Conservation (phyloP, 2,329 filamentous ascomycete species). For the Ceratocystis lukuohia region DNA sequence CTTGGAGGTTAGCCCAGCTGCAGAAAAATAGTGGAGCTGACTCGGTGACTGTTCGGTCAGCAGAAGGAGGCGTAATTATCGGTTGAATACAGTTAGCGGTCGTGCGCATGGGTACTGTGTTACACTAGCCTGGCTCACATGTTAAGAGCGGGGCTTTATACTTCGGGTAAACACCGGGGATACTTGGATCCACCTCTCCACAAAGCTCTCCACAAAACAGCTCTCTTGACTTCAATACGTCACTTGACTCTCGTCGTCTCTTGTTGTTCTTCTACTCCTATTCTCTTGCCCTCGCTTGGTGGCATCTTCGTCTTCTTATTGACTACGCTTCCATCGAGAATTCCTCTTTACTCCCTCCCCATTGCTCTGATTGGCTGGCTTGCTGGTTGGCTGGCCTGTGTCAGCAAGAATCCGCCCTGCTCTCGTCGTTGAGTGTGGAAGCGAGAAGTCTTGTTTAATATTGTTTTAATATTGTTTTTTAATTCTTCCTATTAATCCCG, state of each 20-base stretch:
- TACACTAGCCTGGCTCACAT: neutral
- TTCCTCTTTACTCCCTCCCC: neutral
- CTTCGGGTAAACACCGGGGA: neutral
- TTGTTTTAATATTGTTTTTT: neutral
- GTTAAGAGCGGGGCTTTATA: neutral
- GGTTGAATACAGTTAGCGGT: neutral
- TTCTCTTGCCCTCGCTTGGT: neutral
- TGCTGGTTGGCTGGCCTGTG: neutral
- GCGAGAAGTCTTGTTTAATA: neutral
- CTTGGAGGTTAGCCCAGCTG: slow-evolving; percentile 1
- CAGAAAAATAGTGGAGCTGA: neutral
- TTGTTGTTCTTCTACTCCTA: neutral
- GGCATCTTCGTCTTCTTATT: neutral
- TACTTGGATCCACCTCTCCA: neutral
- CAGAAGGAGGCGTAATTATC: neutral
- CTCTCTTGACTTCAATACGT: neutral
- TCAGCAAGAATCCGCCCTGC: neutral
- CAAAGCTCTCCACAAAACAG: neutral
- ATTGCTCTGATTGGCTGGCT: neutral
- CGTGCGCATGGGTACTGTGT: neutral
- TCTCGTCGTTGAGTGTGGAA: neutral
- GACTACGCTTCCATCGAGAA: neutral
- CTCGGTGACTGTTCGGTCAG: neutral
- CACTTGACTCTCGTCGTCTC: neutral
- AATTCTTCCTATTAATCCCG: neutral